A percentile compares a stretch with the other conserved stretches of the same genome.
These are phyloP conservation scores for Venturia pyrina DNA, from an alignment of 2,329 filamentous ascomycete genomes.

Conservation along the genomic window DNA sequence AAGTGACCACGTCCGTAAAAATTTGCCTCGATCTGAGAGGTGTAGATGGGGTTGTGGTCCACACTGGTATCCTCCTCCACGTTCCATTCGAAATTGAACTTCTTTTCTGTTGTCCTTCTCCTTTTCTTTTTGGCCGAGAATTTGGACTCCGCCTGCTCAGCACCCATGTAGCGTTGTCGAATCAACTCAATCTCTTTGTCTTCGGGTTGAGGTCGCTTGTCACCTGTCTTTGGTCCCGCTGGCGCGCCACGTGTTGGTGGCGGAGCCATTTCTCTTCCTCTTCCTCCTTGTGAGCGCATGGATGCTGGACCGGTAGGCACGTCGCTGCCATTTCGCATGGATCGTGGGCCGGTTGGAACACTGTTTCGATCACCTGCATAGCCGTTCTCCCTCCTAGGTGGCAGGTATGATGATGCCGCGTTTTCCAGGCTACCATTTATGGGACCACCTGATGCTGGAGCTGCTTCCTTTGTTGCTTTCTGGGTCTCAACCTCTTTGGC, in stretches of 20 bases:
- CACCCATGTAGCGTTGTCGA: slow-evolving; percentile 80
- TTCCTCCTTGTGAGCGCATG: slow-evolving; percentile 32
- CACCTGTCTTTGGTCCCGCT: slow-evolving; percentile 18
- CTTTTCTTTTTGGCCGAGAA: slow-evolving; percentile 97
- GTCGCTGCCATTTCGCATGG: slow-evolving; percentile 46
- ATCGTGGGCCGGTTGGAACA: slow-evolving; percentile 63
- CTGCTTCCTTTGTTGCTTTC: slow-evolving; percentile 27
- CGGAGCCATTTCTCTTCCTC: slow-evolving; percentile 39
- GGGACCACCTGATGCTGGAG: slow-evolving; percentile 9
- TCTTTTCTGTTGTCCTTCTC: slow-evolving; percentile 83
- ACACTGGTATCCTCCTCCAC: slow-evolving; percentile 83
- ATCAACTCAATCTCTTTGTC: slow-evolving; percentile 65
- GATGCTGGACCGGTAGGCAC: slow-evolving; percentile 40
- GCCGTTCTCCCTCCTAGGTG: slow-evolving; percentile 2
- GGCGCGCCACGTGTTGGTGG: slow-evolving; percentile 35
- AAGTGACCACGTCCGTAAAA: slow-evolving; percentile 61
- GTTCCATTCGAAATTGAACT: slow-evolving; percentile 99
- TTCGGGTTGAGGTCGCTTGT: slow-evolving; percentile 34
- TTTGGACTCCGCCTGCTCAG: slow-evolving; percentile 73
- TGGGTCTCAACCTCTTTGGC: slow-evolving; percentile 60
- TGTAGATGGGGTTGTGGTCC: slow-evolving; percentile 74
- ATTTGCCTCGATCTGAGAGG: slow-evolving; percentile 53
- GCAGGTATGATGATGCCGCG: background rate
- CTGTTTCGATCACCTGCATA: slow-evolving; percentile 13
- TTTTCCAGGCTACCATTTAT: slow-evolving; percentile 10